These are phyloP conservation scores for Yarrowia osloensis DNA, from an alignment of 805 yeast species.

Conservation along the genomic window DNA sequence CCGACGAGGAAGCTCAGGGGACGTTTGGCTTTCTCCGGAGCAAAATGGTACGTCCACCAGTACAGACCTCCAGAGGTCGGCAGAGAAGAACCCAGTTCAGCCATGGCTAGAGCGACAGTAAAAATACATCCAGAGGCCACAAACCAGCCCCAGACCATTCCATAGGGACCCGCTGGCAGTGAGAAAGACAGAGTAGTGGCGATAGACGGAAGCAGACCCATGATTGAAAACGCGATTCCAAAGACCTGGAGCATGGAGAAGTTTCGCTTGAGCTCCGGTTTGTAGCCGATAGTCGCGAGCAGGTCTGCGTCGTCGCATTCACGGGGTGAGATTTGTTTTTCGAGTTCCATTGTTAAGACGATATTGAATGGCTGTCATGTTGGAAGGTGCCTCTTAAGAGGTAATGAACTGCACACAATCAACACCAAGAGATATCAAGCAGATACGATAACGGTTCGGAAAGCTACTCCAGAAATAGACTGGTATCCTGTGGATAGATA, in stretches of 20 bases:
- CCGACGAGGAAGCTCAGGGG: background rate
- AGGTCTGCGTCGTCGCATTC: background rate
- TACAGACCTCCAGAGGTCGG: background rate
- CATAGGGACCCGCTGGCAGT: background rate
- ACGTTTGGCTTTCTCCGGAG: background rate
- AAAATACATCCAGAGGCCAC: background rate
- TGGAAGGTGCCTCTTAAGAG: background rate
- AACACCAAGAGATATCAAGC: no score
- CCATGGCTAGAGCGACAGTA: background rate
- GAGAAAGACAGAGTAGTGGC: background rate
- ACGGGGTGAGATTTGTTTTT: background rate
- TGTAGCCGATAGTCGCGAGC: background rate
- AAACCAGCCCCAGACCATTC: conserved; percentile 13
- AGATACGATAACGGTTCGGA: no score
- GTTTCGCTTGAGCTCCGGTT: conserved; percentile 6
- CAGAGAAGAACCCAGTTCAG: background rate
- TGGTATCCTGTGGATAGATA: background rate
- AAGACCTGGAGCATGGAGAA: conserved; percentile 1
- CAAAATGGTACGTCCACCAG: conserved; percentile 3
- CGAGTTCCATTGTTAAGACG: background rate
- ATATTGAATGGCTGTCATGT: no score
- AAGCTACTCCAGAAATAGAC: no score
- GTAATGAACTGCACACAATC: no score
- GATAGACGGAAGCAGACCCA: background rate
- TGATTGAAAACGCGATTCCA: background rate